Evolutionary conservation across 805 yeast species (phyloP).

Genomic region (Starmera pachycereana): DNA sequence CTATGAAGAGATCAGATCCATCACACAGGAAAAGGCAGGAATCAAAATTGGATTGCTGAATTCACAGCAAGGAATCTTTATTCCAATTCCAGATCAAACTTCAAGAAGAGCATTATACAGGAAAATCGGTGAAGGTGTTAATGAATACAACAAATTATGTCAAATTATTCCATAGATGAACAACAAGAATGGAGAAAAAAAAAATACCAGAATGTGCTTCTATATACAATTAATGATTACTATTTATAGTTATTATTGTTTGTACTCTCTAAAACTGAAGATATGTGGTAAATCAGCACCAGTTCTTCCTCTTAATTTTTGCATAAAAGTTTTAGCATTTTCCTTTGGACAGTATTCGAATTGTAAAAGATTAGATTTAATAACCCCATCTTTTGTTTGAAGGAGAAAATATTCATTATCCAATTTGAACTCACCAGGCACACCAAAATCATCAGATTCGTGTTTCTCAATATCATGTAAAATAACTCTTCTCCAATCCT

Average conservation of each 20-base stretch:
- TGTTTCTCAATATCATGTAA: conserved; percentile 27
- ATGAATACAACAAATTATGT: conserved; percentile 63
- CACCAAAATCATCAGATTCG: background rate
- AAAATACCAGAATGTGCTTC: too few species aligned
- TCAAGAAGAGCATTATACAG: conserved; percentile 59
- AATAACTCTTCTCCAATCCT: conserved; percentile 35
- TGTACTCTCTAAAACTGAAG: conserved; percentile 1
- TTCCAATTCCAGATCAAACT: conserved; percentile 64
- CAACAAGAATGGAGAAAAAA: too few species aligned
- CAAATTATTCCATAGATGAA: conserved; percentile 35
- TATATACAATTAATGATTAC: conserved; percentile 1
- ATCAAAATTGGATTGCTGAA: conserved; percentile 53
- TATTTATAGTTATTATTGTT: background rate
- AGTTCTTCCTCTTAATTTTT: conserved; percentile 34
- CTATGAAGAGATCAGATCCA: conserved; percentile 56
- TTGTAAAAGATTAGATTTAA: conserved; percentile 31
- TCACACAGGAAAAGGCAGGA: conserved; percentile 73
- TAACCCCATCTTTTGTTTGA: conserved; percentile 32
- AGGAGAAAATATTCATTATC: conserved; percentile 22
- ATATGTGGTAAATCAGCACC: conserved; percentile 20
- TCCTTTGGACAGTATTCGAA: conserved; percentile 48
- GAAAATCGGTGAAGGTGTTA: conserved; percentile 72
- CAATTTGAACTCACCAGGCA: conserved; percentile 23
- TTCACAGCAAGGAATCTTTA: conserved; percentile 54
- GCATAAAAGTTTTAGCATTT: conserved; percentile 31